These are phyloP conservation scores for Cadophora luteo-olivacea DNA, from an alignment of 2,329 filamentous ascomycete species.

Conservation along the genomic window DNA sequence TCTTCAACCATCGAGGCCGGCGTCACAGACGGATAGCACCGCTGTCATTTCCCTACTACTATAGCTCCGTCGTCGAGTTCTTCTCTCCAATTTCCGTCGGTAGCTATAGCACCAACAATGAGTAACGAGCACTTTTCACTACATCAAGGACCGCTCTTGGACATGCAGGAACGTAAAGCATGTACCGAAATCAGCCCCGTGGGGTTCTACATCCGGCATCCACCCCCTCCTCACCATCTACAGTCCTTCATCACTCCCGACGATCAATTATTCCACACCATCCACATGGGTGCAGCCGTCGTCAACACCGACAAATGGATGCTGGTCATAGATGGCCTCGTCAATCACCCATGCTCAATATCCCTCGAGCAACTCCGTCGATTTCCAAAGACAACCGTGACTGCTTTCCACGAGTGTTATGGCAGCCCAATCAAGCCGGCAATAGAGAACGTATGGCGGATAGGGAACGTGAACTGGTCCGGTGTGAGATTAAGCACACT, in stretches of 20 bases:
- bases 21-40: no score
- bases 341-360: not conserved
- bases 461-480: not conserved
- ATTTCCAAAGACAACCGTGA: not conserved
- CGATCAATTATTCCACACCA: not conserved
- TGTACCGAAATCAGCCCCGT: not conserved
- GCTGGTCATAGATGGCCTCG: not conserved
- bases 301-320: not conserved
- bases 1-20: no score
- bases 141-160: not conserved
- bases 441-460: not conserved
- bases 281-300: not conserved
- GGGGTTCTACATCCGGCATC: slow-evolving; percentile 4
- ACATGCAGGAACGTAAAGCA: not conserved
- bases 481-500: not conserved
- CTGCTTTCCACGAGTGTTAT: not conserved
- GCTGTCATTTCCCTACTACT: no score
- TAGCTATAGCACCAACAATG: not conserved
- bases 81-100: no score
- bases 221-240: not conserved
- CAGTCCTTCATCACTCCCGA: not conserved
- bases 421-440: not conserved
- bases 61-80: no score
- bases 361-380: not conserved
- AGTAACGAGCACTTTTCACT: not conserved